Base-by-base conservation (phyloP, 2,329 filamentous ascomycete species). In the Alternaria sp. region DNA sequence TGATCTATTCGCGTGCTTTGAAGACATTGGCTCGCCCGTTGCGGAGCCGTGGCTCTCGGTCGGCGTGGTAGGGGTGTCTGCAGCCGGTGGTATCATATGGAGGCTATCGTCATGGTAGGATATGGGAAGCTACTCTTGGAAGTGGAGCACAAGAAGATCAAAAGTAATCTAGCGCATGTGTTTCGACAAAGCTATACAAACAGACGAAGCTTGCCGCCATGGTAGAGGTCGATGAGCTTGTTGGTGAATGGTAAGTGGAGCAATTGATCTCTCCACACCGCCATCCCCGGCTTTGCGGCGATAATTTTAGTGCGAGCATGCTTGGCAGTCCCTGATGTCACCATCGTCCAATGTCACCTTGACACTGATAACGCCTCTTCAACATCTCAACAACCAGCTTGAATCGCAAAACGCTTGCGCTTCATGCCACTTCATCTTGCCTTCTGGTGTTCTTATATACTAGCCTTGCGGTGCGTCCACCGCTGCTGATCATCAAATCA, bases 61-160 rank as follows among this genome's bases (percentile, higher is more conserved):
- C 1, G 66, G 66, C 14, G 59, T 56, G 14, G 62, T 67, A 45
- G 67, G 56, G 14, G 66, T 60, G 34, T 72, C 66, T 51, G 65
- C 56, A 39, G 29, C 13, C 29, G 63, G 66, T 11, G 64, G 56
- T 61, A 66, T 66, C 56, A 61, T 66, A 51, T n/a, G 44, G 23
- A 24, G 5, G 31, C 17, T 46, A 34, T 10, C 17, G 17, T 17
- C 17, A 17, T 17, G 17, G 17, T 17, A 17, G 17, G 17, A 17
- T 17, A 17, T 17, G 17, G 17, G 17, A 17, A 17, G 17, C 17
- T 17, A 17, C 17, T 17, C 44, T 3, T 24, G 44, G 5, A 4
- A 8, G n/a, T 24, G 29, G 31, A 36, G 31, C 17, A 4, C 44
- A n/a, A 5, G 13, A 34, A 34, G 29, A 24, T 10, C 24, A 34